A percentile compares a stretch with the other conserved stretches of the same genome.
These are phyloP conservation scores for Sergeia podlipaevii DNA, from an alignment of 208 protist genomes.

Conservation along the genomic window DNA sequence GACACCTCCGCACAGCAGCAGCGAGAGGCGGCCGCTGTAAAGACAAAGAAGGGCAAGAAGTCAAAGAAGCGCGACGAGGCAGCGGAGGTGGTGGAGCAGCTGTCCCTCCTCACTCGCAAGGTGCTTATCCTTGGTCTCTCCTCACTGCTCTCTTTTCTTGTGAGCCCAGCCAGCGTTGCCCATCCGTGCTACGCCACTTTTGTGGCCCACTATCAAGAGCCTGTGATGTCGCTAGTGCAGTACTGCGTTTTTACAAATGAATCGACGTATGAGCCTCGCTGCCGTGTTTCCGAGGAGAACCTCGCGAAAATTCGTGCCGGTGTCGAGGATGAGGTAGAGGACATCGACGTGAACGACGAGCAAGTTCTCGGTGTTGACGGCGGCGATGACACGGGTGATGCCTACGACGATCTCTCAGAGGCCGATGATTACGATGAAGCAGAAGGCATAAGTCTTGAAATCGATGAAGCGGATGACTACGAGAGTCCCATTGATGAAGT, in stretches of 20 bases:
- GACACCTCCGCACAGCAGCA: not conserved
- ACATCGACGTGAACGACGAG: constrained; percentile 27
- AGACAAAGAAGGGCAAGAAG: constrained; percentile 42
- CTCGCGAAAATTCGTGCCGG: constrained; percentile 50
- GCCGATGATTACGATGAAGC: constrained; percentile 33
- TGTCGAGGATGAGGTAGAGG: constrained; percentile 23
- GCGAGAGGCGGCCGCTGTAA: not conserved
- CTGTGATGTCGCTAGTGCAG: constrained; percentile 53
- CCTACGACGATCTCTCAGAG: constrained; percentile 27
- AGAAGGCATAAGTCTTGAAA: constrained; percentile 18
- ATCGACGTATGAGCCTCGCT: constrained; percentile 42
- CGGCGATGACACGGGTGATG: constrained; percentile 25
- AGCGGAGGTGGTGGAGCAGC: constrained; percentile 40
- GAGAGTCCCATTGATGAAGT: constrained; percentile 85
- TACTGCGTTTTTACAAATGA: constrained; percentile 81
- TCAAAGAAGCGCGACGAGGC: constrained; percentile 26
- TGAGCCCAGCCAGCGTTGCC: constrained; percentile 11
- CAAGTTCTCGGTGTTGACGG: constrained; percentile 49
- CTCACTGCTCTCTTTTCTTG: constrained; percentile 32
- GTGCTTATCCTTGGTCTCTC: constrained; percentile 63
- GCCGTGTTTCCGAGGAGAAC: constrained; percentile 46
- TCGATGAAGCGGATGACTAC: constrained; percentile 84
- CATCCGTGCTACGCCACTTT: constrained; percentile 23
- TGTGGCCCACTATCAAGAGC: constrained; percentile 25
- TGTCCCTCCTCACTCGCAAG: constrained; percentile 84